These are phyloP conservation scores for Populus deltoides DNA, from an alignment of 345 rosid genomes.

Conservation along the genomic window DNA sequence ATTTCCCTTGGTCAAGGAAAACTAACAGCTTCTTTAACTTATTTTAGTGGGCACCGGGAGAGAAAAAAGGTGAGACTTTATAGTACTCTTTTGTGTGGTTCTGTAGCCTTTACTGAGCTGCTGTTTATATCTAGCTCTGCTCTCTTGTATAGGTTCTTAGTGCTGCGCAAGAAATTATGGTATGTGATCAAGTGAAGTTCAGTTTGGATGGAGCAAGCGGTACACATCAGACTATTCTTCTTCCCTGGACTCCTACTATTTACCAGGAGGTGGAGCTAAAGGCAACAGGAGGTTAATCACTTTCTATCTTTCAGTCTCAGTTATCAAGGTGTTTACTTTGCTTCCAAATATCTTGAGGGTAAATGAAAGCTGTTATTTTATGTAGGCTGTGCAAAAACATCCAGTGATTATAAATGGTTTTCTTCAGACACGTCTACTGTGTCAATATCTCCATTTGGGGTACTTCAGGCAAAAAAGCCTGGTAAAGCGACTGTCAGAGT, in stretches of 20 bases:
- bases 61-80: slow-evolving; percentile 52
- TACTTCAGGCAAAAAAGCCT: slow-evolving; percentile 82
- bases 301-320: slow-evolving; percentile 5
- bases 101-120: not conserved
- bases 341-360: slow-evolving; percentile 16
- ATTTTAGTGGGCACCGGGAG: slow-evolving; percentile 45
- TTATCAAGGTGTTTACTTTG: not conserved
- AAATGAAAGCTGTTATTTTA: slow-evolving; percentile 13
- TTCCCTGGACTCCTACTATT: slow-evolving; percentile 81
- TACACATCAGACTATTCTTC: slow-evolving; percentile 43
- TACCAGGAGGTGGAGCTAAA: slow-evolving; percentile 79
- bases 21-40: slow-evolving; percentile 66
- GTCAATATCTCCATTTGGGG: slow-evolving; percentile 72
- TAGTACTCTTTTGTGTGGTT: not conserved
- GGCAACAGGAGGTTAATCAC: slow-evolving; percentile 70
- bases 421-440: slow-evolving; percentile 64
- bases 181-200: slow-evolving; percentile 72
- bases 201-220: slow-evolving; percentile 39
- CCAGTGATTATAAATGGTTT: slow-evolving; percentile 86
- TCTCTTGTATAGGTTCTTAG: slow-evolving; percentile 56
- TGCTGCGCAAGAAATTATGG: slow-evolving; percentile 68
- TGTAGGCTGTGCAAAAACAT: slow-evolving; percentile 77
- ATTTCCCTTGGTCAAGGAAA: slow-evolving; percentile 68
- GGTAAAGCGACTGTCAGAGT: slow-evolving; percentile 80
- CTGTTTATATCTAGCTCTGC: slow-evolving; percentile 14